Evolutionary conservation across 2,329 filamentous ascomycete species (phyloP).

Genomic region (Monosporascus sp.): DNA sequence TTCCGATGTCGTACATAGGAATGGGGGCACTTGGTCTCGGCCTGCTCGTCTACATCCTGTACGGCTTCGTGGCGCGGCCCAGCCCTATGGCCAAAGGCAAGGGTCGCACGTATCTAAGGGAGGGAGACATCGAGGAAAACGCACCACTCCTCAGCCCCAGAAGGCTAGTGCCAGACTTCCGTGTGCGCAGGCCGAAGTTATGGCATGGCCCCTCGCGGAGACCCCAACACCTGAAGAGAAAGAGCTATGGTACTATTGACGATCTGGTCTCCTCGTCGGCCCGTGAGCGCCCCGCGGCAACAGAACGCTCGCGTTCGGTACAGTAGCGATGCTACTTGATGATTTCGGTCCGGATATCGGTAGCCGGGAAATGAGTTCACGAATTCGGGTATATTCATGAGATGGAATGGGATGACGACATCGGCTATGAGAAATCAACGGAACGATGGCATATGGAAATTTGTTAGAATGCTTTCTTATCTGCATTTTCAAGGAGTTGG

Average conservation of each 20-base stretch:
- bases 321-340: no score
- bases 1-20: constrained; percentile 22
- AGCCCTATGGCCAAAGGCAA: constrained; percentile 21
- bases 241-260: constrained; percentile 15
- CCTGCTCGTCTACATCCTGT: constrained; percentile 15
- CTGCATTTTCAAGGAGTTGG: no score
- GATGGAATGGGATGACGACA: no score
- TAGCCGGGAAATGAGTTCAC: no score
- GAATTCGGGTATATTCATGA: no score
- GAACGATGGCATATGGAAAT: no score
- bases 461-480: no score
- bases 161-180: constrained; percentile 10
- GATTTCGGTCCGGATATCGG: no score
- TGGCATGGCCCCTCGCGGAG: constrained; percentile 18
- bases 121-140: constrained; percentile 15
- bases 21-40: constrained; percentile 16
- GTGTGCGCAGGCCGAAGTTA: constrained; percentile 12
- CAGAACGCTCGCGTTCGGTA: no score
- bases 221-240: constrained; percentile 8
- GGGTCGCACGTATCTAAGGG: constrained; percentile 8
- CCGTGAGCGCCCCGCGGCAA: not conserved
- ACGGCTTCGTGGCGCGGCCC: constrained; percentile 18
- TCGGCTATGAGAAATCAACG: no score
- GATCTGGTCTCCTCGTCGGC: not conserved
- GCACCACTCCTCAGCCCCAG: constrained; percentile 10